phyloP scores from a whole-genome alignment of 2,329 filamentous ascomycete species.

The Pseudocercospora pini-densiflorae region DNA sequence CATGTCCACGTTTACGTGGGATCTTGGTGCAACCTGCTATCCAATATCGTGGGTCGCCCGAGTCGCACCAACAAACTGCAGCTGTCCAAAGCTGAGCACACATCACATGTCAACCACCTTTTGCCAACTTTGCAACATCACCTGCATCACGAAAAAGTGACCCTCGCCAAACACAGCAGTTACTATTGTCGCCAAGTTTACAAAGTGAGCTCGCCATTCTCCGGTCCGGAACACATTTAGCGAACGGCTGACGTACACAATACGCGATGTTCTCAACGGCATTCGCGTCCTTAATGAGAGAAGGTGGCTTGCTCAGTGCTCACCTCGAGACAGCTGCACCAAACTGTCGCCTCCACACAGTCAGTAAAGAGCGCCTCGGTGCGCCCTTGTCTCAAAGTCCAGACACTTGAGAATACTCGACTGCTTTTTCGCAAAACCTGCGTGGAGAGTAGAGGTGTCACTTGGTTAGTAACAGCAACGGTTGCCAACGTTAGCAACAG shows the following conservation, averaged over 20 bases:
- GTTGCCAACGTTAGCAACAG: too few species aligned
- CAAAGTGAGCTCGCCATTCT: not conserved
- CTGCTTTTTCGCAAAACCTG: not conserved
- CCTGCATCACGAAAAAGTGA: not conserved
- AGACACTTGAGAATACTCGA: not conserved
- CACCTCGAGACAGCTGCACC: not conserved
- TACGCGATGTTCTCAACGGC: not conserved
- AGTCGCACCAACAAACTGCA: not conserved
- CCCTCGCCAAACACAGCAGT: not conserved
- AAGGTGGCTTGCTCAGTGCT: not conserved
- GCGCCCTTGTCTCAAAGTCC: not conserved
- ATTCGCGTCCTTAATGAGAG: slow-evolving; percentile 1
- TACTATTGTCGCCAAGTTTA: not conserved
- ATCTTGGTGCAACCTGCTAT: not conserved
- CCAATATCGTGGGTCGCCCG: not conserved
- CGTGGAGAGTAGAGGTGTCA: too few species aligned
- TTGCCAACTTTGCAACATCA: not conserved
- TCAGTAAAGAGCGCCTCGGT: not conserved
- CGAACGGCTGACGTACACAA: slow-evolving; percentile 1
- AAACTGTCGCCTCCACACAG: not conserved
- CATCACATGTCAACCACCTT: slow-evolving; percentile 1
- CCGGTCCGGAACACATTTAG: not conserved
- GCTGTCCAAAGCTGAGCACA: not conserved
- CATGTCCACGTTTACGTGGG: slow-evolving; percentile 2
- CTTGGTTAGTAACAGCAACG: too few species aligned